Conservation (phyloP, 2,329 filamentous ascomycete genomes). For the Clarireedia sp. region DNA sequence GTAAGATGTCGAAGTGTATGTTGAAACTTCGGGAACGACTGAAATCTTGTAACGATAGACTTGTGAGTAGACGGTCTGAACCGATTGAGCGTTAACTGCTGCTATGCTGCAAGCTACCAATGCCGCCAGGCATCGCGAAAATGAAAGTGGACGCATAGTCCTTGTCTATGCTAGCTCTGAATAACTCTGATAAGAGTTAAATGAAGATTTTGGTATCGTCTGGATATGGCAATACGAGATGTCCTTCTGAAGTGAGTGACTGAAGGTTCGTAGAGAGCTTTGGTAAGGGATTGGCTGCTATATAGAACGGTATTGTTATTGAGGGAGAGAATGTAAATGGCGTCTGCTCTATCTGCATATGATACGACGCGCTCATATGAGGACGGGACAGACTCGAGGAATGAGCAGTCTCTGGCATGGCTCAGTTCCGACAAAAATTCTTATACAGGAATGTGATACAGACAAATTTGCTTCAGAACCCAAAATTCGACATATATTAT, state of each 20-base stretch:
- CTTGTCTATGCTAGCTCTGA: neutral
- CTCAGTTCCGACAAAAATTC: neutral
- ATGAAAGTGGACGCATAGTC: conserved; percentile 7
- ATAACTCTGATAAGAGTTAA: conserved; percentile 1
- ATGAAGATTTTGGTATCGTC: conserved; percentile 2
- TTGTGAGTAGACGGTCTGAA: neutral
- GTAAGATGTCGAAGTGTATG: neutral
- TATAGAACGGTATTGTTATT: conserved; percentile 5
- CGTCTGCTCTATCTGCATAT: neutral
- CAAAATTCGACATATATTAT: neutral
- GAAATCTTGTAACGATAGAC: conserved; percentile 7
- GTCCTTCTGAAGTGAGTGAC: neutral
- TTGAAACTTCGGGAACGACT: conserved; percentile 3
- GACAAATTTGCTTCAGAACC: neutral
- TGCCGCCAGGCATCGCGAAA: conserved; percentile 1
- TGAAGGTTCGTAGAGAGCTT: neutral
- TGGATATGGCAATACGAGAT: conserved; percentile 3
- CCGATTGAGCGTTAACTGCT: neutral
- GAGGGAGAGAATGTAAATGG: conserved; percentile 7
- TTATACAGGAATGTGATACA: conserved; percentile 1
- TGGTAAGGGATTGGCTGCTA: neutral
- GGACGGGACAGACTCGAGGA: neutral
- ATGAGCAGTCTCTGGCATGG: neutral
- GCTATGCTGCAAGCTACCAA: conserved; percentile 1
- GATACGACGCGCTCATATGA: neutral